Evolutionary conservation across 2,329 filamentous ascomycete genomes (phyloP).

Genomic region (Mariannaea sp.): DNA sequence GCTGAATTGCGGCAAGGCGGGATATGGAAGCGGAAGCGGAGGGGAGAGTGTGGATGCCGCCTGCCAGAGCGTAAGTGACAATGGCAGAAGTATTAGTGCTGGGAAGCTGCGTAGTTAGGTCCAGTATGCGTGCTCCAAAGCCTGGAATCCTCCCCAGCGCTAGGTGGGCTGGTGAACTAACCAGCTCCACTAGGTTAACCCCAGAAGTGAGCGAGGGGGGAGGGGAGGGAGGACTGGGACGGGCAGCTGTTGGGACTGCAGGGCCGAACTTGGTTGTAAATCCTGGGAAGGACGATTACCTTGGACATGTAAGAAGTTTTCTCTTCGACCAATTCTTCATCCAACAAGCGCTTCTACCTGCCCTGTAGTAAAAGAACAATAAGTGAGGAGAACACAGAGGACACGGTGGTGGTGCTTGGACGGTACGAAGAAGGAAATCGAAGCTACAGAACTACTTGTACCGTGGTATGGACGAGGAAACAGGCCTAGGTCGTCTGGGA

Average conservation of each 20-base stretch:
- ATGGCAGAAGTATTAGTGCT: background rate
- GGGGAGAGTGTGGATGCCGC: constrained; percentile 4
- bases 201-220: background rate
- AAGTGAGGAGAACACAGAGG: too few relatives aligned
- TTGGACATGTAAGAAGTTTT: background rate
- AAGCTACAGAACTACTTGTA: too few relatives aligned
- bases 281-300: too few relatives aligned
- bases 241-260: background rate
- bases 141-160: background rate
- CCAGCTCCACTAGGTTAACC: constrained; percentile 15
- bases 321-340: too few relatives aligned
- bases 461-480: too few relatives aligned
- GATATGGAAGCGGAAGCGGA: constrained; percentile 23
- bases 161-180: constrained; percentile 3
- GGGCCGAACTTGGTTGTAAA: background rate
- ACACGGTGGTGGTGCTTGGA: too few relatives aligned
- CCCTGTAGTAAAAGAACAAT: too few relatives aligned
- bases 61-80: constrained; percentile 4
- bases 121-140: background rate
- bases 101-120: background rate
- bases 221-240: too few relatives aligned
- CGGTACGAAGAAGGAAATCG: too few relatives aligned
- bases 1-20: constrained; percentile 19
- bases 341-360: too few relatives aligned
- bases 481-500: too few relatives aligned